phyloP scores from a whole-genome alignment of 768 basidiomycete genomes.

The Glaciozyma martinii region DNA sequence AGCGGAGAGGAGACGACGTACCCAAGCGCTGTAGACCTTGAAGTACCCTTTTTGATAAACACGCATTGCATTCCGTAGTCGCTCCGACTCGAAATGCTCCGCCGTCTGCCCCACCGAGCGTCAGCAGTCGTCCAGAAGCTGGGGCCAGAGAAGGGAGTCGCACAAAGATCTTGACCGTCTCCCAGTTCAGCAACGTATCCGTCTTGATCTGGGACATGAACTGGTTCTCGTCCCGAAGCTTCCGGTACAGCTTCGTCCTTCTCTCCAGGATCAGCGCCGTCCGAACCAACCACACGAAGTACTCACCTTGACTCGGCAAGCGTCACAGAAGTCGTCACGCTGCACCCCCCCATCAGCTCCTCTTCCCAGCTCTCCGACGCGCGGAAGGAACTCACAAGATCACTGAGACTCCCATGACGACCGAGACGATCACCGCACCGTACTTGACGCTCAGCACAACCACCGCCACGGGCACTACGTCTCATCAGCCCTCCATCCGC shows the following conservation, averaged over 20 bases:
- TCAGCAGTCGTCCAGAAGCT: not conserved
- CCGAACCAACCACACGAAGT: not conserved
- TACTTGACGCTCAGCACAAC: constrained; percentile 54
- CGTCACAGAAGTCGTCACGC: constrained; percentile 21
- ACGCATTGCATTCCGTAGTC: constrained; percentile 61
- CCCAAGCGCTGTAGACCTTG: constrained; percentile 45
- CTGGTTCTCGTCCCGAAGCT: constrained; percentile 21
- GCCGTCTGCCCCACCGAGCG: constrained; percentile 45
- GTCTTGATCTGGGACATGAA: constrained; percentile 28
- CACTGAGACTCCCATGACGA: constrained; percentile 38
- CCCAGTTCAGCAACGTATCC: constrained; percentile 56
- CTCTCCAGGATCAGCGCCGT: not conserved
- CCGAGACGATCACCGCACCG: constrained; percentile 33
- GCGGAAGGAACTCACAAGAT: constrained; percentile 41
- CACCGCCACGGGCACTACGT: constrained; percentile 33
- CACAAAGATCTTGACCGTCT: constrained; percentile 71
- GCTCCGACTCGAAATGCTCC: constrained; percentile 63
- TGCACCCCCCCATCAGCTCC: not conserved
- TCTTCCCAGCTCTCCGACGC: too few species aligned
- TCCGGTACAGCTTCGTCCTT: constrained; percentile 21
- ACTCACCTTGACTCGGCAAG: constrained; percentile 14
- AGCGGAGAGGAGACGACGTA: too few species aligned
- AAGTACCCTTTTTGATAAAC: constrained; percentile 60
- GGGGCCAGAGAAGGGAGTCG: too few species aligned
- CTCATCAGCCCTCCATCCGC: not conserved